Evolutionary conservation across 352 stramenopile species (phyloP), one percentile per base, ranked within the genome.

Genomic region (Thalassiosira livingstoniorum): DNA sequence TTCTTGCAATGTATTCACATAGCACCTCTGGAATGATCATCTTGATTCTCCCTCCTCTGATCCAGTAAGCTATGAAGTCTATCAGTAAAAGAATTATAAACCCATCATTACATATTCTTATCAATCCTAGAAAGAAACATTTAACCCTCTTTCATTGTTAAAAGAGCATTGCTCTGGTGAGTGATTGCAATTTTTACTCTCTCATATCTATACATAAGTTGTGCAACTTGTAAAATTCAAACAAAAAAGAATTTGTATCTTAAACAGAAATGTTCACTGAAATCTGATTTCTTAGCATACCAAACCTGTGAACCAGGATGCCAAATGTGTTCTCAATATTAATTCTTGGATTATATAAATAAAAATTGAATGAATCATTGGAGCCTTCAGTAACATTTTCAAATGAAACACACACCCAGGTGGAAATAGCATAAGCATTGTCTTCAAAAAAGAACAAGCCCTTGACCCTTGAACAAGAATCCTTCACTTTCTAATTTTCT

Each of bases 191-290:
- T n/a, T n/a, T n/a, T n/a, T n/a, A n/a, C n/a, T n/a, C n/a, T n/a
- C n/a, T n/a, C n/a, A n/a, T n/a, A n/a, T 63, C 32, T 32, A 74
- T 74, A 53, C 43, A 64, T 32, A 32, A 74, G 23, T 74, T 74
- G 45, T 63, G 39, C 1, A 64, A 13, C 23, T 51, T 74, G 4
- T 21, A 18, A 32, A 67, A 68, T 21, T 18, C 62, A 29, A 65
- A 34, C 21, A 76, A 25, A 27, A 82, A 25, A 13, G 15, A n/a
- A 71, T 37, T 60, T 23, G 35, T 39, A 4, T 58, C 58, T 42
- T 42, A 1, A 58, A 71, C 18, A 31, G 1, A 32, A 25, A 55
- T 42, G 45, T 43, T 37, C 5, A 2, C 11, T 13, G 29, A 25
- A 11, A 61, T 45, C 34, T 34, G 35, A n/a, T 37, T 57, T 15